phyloP scores from a whole-genome alignment of 495 filamentous ascomycete species.

The Trichocladium antarcticum region DNA sequence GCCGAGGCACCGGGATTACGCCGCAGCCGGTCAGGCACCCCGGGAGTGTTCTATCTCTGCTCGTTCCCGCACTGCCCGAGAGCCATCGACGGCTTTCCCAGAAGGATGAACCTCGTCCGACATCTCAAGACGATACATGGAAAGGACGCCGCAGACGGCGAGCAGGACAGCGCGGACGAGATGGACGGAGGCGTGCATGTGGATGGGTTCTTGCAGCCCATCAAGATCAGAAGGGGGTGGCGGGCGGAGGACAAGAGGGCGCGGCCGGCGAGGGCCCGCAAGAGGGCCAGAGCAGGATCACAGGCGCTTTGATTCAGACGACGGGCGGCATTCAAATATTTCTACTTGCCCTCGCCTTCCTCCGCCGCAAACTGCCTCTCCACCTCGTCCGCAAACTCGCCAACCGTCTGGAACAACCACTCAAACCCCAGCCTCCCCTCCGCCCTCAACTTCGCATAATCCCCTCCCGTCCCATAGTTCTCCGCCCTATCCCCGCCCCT shows the following conservation, averaged over 20 bases:
- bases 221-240: slow-evolving; percentile 30
- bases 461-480: slow-evolving; percentile 35
- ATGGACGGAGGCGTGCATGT: slow-evolving; percentile 44
- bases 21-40: slow-evolving; percentile 3
- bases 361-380: slow-evolving; percentile 38
- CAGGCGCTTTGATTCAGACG: too few relatives aligned
- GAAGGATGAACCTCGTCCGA: slow-evolving; percentile 14
- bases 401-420: slow-evolving; percentile 50
- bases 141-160: slow-evolving; percentile 12
- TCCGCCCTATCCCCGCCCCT: slow-evolving; percentile 38
- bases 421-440: slow-evolving; percentile 35
- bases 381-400: slow-evolving; percentile 61
- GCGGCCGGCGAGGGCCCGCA: not conserved
- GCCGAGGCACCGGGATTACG: not conserved
- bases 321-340: too few relatives aligned
- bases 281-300: slow-evolving; percentile 1
- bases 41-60: slow-evolving; percentile 9
- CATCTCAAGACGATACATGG: slow-evolving; percentile 29
- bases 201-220: slow-evolving; percentile 40
- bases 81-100: slow-evolving; percentile 9
- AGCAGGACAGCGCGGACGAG: slow-evolving; percentile 37
- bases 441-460: slow-evolving; percentile 28
- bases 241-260: slow-evolving; percentile 9
- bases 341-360: slow-evolving; percentile 13
- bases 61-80: slow-evolving; percentile 13